Evolutionary conservation across 176 grass and related monocot genomes (phyloP).

Genomic region (Bromus sterilis): DNA sequence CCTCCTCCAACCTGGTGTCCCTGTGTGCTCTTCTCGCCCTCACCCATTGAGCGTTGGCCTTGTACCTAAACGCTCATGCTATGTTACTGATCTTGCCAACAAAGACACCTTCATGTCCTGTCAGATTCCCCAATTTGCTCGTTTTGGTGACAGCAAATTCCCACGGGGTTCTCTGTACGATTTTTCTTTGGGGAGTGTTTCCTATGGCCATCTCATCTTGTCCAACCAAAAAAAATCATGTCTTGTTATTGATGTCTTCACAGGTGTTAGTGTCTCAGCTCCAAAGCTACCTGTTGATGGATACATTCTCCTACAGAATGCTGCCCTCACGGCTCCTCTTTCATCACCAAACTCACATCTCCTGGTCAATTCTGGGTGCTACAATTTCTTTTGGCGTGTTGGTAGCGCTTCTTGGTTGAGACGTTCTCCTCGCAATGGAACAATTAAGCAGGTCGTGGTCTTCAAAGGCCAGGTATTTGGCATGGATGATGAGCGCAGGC

Average conservation of each 20-base stretch:
- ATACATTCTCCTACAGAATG: not conserved
- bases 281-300: not conserved
- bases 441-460: not conserved
- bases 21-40: not conserved
- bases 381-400: not conserved
- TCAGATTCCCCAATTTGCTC: not conserved
- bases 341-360: not conserved
- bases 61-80: not conserved
- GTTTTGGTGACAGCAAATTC: not conserved
- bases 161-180: not conserved
- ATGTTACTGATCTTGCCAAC: not conserved
- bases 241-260: slow-evolving; percentile 37
- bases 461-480: not conserved
- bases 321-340: not conserved
- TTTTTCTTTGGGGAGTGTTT: not conserved
- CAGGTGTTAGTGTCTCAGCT: slow-evolving; percentile 16
- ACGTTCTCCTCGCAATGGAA: not conserved
- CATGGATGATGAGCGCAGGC: not conserved
- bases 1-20: not conserved
- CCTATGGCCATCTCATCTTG: slow-evolving; percentile 36
- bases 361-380: not conserved
- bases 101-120: not conserved
- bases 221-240: not conserved
- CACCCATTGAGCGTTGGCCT: not conserved
- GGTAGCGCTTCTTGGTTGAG: not conserved